A percentile compares a stretch with the other conserved stretches of the same genome.
phyloP scores from a whole-genome alignment of 2,329 filamentous ascomycete species.

The Exophiala aquamarina region DNA sequence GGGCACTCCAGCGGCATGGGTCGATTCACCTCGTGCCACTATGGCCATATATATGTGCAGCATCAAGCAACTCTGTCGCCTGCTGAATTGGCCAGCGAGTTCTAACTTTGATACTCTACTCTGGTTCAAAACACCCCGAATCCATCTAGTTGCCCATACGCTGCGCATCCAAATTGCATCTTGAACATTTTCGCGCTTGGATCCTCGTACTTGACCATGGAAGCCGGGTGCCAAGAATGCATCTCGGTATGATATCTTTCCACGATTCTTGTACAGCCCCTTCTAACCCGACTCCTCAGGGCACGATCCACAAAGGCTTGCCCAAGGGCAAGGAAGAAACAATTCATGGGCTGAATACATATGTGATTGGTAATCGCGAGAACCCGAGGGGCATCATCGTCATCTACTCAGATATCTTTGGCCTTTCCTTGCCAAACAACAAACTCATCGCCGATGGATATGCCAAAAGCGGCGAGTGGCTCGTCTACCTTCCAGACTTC shows the following conservation, averaged over 20 bases:
- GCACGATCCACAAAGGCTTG: constrained; percentile 41
- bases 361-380: constrained; percentile 43
- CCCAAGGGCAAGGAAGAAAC: constrained; percentile 48
- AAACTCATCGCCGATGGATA: constrained; percentile 55
- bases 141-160: too few relatives aligned
- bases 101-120: too few relatives aligned
- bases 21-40: too few relatives aligned
- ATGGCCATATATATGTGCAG: too few relatives aligned
- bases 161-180: too few relatives aligned
- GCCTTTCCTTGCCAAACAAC: constrained; percentile 55
- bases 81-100: too few relatives aligned
- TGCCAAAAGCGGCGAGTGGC: constrained; percentile 51
- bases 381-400: constrained; percentile 51
- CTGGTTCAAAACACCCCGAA: too few relatives aligned
- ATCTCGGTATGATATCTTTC: constrained; percentile 28
- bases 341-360: constrained; percentile 51
- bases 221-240: constrained; percentile 25
- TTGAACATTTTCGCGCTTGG: too few relatives aligned
- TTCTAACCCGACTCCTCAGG: constrained; percentile 34
- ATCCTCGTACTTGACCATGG: too few relatives aligned
- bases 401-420: constrained; percentile 57
- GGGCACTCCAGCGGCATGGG: too few relatives aligned
- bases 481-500: constrained; percentile 58
- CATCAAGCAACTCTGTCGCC: too few relatives aligned
- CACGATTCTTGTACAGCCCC: not conserved